Evolutionary conservation across 2,329 filamentous ascomycete species (phyloP).

Genomic region (Sarocladium oryzae): DNA sequence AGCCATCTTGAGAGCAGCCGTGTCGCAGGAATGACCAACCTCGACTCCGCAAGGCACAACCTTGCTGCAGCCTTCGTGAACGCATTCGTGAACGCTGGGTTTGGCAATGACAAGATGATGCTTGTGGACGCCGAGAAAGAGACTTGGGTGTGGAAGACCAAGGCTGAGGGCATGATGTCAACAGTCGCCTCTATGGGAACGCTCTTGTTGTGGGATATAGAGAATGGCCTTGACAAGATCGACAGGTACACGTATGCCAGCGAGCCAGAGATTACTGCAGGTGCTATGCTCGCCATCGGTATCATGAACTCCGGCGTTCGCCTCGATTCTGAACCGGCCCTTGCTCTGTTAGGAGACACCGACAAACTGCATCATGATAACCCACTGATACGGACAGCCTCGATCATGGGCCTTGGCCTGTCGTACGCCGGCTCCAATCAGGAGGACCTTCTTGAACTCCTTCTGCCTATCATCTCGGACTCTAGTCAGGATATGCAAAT

Average conservation of each 20-base stretch:
- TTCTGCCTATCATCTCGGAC: constrained; percentile 83
- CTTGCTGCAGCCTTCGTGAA: constrained; percentile 95
- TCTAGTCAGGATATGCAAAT: constrained; percentile 86
- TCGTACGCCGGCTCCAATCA: constrained; percentile 93
- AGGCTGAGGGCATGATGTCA: constrained; percentile 95
- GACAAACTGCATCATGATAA: constrained; percentile 76
- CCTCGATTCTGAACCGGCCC: constrained; percentile 80
- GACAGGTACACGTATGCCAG: constrained; percentile 86
- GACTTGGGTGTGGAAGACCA: constrained; percentile 98
- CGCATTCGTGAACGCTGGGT: constrained; percentile 93
- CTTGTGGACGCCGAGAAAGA: constrained; percentile 80
- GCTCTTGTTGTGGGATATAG: constrained; percentile 87
- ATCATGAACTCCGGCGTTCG: constrained; percentile 92
- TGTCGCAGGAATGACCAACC: constrained; percentile 86
- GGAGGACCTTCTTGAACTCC: constrained; percentile 74
- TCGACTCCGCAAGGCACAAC: constrained; percentile 93
- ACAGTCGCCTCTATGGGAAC: constrained; percentile 92
- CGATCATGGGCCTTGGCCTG: constrained; percentile 93
- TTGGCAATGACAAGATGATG: constrained; percentile 97
- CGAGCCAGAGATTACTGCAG: constrained; percentile 79
- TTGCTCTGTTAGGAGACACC: constrained; percentile 76
- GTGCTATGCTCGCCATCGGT: constrained; percentile 86
- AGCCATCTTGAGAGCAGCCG: constrained; percentile 94
- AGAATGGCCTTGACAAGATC: constrained; percentile 85
- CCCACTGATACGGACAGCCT: constrained; percentile 69